Conservation (phyloP, 495 filamentous ascomycete species). For the Trichoderma orchidacearum region DNA sequence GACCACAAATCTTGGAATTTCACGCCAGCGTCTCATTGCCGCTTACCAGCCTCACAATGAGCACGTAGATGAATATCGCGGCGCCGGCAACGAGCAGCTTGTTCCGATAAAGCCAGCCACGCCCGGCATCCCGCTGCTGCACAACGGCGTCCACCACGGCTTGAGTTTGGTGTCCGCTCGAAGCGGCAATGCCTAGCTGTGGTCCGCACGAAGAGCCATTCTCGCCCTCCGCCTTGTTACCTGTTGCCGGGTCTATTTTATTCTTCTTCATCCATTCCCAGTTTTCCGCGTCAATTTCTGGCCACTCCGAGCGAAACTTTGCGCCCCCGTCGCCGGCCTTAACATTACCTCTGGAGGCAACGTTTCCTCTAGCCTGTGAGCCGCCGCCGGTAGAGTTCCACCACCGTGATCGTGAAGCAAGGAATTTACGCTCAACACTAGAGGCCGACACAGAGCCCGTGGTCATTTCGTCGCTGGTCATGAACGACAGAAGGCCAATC, state of each 20-base stretch:
- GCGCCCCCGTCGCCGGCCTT: conserved; percentile 79
- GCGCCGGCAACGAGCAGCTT: conserved; percentile 56
- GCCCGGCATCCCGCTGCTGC: conserved; percentile 63
- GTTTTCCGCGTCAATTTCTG: conserved; percentile 81
- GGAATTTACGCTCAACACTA: conserved; percentile 63
- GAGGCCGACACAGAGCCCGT: conserved; percentile 78
- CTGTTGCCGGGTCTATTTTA: conserved; percentile 66
- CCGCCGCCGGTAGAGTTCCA: conserved; percentile 97
- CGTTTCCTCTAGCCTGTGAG: conserved; percentile 37
- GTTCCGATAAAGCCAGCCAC: conserved; percentile 67
- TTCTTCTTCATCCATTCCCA: conserved; percentile 85
- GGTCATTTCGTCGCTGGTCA: conserved; percentile 98
- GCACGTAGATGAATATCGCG: conserved; percentile 61
- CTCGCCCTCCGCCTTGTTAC: conserved; percentile 37
- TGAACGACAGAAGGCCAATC: conserved; percentile 87
- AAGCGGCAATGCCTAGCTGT: conserved; percentile 48
- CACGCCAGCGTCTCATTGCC: conserved; percentile 10
- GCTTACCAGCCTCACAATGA: conserved; percentile 60
- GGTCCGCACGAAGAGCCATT: conserved; percentile 44
- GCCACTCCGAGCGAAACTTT: conserved; percentile 82
- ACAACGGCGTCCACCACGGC: conserved; percentile 63
- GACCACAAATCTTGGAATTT: not conserved
- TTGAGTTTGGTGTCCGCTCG: conserved; percentile 55
- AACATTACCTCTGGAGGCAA: conserved; percentile 33
- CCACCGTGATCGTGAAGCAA: conserved; percentile 72